phyloP scores from a whole-genome alignment of 1,284 basidiomycete genomes.

The Anthracocystis setariae region DNA sequence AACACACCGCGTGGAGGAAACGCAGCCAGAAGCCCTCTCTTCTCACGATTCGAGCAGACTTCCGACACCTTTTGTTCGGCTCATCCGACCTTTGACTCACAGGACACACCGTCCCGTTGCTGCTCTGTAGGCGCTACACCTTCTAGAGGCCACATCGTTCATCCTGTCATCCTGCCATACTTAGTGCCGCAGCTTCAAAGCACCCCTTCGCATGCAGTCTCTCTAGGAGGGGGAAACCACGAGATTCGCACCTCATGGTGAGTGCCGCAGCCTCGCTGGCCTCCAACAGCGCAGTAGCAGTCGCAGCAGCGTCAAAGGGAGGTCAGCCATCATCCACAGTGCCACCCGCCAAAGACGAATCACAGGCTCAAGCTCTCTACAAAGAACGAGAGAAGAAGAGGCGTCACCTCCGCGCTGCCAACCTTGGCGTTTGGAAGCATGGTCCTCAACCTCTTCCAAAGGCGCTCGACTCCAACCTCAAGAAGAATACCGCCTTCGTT shows the following conservation, averaged over 20 bases:
- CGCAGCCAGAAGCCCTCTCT: too few species aligned
- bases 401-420: conserved; percentile 39
- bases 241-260: conserved; percentile 8
- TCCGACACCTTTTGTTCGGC: too few species aligned
- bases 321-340: conserved; percentile 1
- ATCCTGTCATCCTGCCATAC: too few species aligned
- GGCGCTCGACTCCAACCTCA: conserved; percentile 62
- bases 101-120: too few species aligned
- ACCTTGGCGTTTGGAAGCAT: conserved; percentile 43
- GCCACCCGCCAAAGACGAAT: conserved; percentile 31
- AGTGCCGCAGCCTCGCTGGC: conserved; percentile 11
- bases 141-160: too few species aligned
- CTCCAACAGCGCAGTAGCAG: conserved; percentile 4
- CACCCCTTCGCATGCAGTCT: not conserved
- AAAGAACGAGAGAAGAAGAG: conserved; percentile 56
- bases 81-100: too few species aligned
- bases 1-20: too few species aligned
- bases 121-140: too few species aligned
- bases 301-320: conserved; percentile 1
- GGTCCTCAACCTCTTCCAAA: conserved; percentile 32
- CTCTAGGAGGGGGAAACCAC: not conserved
- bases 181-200: not conserved
- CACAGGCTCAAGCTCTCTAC: conserved; percentile 24
- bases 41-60: too few species aligned
- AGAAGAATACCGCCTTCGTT: conserved; percentile 65